Base-by-base conservation (phyloP, 768 basidiomycete genomes). In the Tricholoma sp. region DNA sequence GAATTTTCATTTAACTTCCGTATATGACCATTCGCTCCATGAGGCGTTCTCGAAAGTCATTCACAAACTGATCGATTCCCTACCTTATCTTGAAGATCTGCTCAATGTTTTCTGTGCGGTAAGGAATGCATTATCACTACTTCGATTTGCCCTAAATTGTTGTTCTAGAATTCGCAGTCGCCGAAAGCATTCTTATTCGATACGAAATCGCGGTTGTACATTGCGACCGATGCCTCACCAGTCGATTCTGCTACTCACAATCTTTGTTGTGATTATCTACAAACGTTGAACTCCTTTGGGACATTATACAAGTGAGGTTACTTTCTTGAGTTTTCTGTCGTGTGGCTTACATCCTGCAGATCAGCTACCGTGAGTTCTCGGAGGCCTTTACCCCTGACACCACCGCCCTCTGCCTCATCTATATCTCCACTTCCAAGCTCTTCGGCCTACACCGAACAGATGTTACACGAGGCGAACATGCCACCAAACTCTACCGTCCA, bases 151-250 rank as follows among this genome's bases (percentile, higher is more conserved):
- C 24, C 54, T 63, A 27, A 61, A 58, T 49, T 41, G 61, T 22
- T 52, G 43, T 50, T 52, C 16, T 62, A 96, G 93, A 93, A 93
- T 59, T 94, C 91, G 2, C 90, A 91, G 65, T 89, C 94, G 29
- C 86, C 91, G 35, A 98, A 98, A 69, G 91, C 94, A 0, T 98
- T 95, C 67, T 73, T 98, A 12, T 98, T 96, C 63, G 95, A 98
- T 66, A 85, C 83, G 16, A 79, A 79, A 4, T 93, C 92, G 21
- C 81, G 91, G 50, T 75, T 97, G 24, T 94, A 95, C 66, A 79
- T 98, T n/a, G 94, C 94, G 10, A 94, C 94, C 10, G 96, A 98
- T 65, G 86, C 88, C 16, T 92, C 91, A 0, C 92, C 94, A 4
- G 90, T 96, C 24, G 94, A 98, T 67, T 81, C 86, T 57, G 85